Evolutionary conservation across 2,329 filamentous ascomycete genomes (phyloP).

Genomic region (Xylariaceae sp.): DNA sequence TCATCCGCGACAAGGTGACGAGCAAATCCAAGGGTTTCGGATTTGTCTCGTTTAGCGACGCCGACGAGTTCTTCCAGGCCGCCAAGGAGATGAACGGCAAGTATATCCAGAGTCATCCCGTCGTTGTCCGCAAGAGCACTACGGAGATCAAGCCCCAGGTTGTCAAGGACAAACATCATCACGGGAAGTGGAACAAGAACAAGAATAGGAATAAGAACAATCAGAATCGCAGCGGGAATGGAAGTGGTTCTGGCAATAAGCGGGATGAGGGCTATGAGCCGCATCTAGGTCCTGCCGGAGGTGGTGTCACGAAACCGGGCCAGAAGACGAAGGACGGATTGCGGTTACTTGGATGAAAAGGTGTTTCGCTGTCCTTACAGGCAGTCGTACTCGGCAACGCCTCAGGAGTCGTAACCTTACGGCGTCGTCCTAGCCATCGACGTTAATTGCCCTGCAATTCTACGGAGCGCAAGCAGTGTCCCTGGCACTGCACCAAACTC

Average conservation of each 20-base stretch:
- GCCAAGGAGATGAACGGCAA: constrained; percentile 98
- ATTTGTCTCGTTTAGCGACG: constrained; percentile 92
- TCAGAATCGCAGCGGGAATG: constrained; percentile 32
- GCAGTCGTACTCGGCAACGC: no score
- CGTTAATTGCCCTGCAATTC: no score
- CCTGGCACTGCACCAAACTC: no score
- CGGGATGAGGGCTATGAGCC: constrained; percentile 42
- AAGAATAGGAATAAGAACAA: constrained; percentile 33
- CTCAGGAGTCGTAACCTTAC: no score
- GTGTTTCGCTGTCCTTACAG: not conserved
- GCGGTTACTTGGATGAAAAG: constrained; percentile 52
- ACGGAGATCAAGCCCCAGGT: constrained; percentile 81
- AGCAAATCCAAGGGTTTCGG: constrained; percentile 96
- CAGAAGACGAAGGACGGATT: constrained; percentile 66
- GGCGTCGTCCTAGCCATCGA: no score
- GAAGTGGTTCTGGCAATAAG: constrained; percentile 27
- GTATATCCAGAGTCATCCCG: constrained; percentile 96
- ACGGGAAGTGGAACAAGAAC: constrained; percentile 28
- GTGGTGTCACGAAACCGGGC: constrained; percentile 57
- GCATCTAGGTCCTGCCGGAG: constrained; percentile 46
- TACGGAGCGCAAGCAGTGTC: no score
- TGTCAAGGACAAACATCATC: constrained; percentile 50
- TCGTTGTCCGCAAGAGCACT: constrained; percentile 79
- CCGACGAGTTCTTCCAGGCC: constrained; percentile 93
- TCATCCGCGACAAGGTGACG: constrained; percentile 91